A percentile compares a stretch with the other conserved stretches of the same genome.
Evolutionary conservation across 177 flowering plant genomes (phyloP).

Genomic region (Vitis hybrid): DNA sequence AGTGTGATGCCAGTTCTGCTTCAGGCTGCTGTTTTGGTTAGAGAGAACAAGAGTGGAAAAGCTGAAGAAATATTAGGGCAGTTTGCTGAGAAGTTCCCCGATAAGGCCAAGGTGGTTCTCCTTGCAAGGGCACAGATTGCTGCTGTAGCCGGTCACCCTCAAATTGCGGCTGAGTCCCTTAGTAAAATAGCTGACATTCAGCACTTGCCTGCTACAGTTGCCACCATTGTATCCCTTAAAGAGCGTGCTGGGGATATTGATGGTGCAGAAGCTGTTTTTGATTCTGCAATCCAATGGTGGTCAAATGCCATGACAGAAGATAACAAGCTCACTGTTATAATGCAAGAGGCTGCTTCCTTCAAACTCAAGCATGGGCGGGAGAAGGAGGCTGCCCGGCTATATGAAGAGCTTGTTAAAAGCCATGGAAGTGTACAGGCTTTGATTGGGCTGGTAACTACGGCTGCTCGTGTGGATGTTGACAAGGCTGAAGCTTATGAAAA

Average conservation of each 20-base stretch:
- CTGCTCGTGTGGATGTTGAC: slow-evolving; percentile 68
- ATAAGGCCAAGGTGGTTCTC: slow-evolving; percentile 50
- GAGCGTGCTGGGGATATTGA: slow-evolving; percentile 82
- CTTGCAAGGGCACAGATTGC: slow-evolving; percentile 91
- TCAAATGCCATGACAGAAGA: slow-evolving; percentile 79
- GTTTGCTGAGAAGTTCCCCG: slow-evolving; percentile 65
- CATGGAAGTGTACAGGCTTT: slow-evolving; percentile 67
- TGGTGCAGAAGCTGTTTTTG: slow-evolving; percentile 72
- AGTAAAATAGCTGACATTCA: slow-evolving; percentile 71
- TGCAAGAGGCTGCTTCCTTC: slow-evolving; percentile 88
- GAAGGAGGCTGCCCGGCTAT: slow-evolving; percentile 69
- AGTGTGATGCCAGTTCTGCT: slow-evolving; percentile 64
- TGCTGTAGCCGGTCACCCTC: slow-evolving; percentile 77
- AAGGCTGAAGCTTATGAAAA: slow-evolving; percentile 88
- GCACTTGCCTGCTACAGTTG: slow-evolving; percentile 92
- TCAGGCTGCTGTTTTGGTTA: slow-evolving; percentile 82
- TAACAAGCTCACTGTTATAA: slow-evolving; percentile 55
- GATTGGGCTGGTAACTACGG: slow-evolving; percentile 76
- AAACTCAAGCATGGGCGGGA: slow-evolving; percentile 81
- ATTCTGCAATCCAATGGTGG: slow-evolving; percentile 82
- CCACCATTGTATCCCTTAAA: slow-evolving; percentile 80
- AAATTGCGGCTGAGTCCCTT: slow-evolving; percentile 79
- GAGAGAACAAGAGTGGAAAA: slow-evolving; percentile 72
- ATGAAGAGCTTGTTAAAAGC: slow-evolving; percentile 71
- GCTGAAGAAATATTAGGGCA: slow-evolving; percentile 75